Evolutionary conservation across 2,329 filamentous ascomycete species (phyloP).

Genomic region (Diaporthe sp.): DNA sequence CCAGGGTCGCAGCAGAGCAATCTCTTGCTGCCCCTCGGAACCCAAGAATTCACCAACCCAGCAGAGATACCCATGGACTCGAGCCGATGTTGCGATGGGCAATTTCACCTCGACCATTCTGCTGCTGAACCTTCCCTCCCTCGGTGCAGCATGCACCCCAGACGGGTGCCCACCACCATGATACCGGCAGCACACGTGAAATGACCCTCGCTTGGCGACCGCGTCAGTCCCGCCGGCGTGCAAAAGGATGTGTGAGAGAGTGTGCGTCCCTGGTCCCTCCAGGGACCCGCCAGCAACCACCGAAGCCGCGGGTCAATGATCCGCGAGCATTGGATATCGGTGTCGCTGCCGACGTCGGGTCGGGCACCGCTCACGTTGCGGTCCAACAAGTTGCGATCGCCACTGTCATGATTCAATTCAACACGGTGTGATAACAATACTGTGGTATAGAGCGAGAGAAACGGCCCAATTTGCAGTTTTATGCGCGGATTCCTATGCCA

Average conservation of each 20-base stretch:
- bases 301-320: conserved; percentile 8
- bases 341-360: conserved; percentile 28
- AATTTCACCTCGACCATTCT: conserved; percentile 23
- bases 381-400: conserved; percentile 25
- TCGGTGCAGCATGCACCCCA: conserved; percentile 28
- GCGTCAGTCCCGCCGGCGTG: background rate
- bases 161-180: background rate
- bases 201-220: conserved; percentile 25
- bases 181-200: conserved; percentile 29
- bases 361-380: conserved; percentile 22
- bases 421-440: conserved; percentile 27
- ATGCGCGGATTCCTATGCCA: conserved; percentile 1
- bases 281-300: background rate
- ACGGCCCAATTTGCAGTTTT: background rate
- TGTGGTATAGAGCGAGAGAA: background rate
- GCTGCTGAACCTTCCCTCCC: conserved; percentile 4
- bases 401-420: conserved; percentile 27
- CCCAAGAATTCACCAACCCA: conserved; percentile 13
- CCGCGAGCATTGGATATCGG: background rate
- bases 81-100: conserved; percentile 22
- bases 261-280: background rate
- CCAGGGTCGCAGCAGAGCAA: background rate
- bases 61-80: background rate
- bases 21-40: conserved; percentile 17
- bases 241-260: background rate